These are phyloP conservation scores for Fusarium odoratissimum DNA, from an alignment of 2,329 filamentous ascomycete species.

Conservation along the genomic window DNA sequence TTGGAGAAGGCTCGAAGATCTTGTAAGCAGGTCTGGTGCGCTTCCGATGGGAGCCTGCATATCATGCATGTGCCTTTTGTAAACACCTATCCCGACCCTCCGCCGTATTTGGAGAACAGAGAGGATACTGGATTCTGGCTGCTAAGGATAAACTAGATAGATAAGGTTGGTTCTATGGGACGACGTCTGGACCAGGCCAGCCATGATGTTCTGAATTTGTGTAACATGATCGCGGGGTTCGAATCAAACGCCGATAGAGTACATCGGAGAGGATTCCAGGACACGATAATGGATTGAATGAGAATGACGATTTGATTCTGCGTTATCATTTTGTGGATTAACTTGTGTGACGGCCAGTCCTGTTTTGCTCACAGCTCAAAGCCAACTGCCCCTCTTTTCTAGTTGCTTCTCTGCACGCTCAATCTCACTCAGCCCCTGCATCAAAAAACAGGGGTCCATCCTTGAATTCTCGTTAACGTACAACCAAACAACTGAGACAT, in stretches of 20 bases:
- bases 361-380: not conserved
- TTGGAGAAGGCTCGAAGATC: too few relatives aligned
- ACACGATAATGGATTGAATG: not conserved
- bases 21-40: not conserved
- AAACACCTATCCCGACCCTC: not conserved
- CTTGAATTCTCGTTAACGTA: not conserved
- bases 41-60: not conserved
- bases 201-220: not conserved
- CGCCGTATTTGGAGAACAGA: not conserved
- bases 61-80: not conserved
- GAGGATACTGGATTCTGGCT: not conserved
- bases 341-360: not conserved
- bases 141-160: not conserved
- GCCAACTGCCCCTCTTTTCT: not conserved
- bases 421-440: not conserved
- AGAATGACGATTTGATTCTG: not conserved
- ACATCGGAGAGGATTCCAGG: not conserved
- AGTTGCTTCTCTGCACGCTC: not conserved
- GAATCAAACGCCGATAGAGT: accelerated
- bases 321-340: not conserved
- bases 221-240: not conserved
- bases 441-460: not conserved
- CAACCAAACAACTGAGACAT: constrained; percentile 5
- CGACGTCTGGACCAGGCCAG: not conserved
- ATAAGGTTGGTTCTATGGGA: not conserved